These are phyloP conservation scores for Onygenales sp. DNA, from an alignment of 2,329 filamentous ascomycete species.

Conservation along the genomic window DNA sequence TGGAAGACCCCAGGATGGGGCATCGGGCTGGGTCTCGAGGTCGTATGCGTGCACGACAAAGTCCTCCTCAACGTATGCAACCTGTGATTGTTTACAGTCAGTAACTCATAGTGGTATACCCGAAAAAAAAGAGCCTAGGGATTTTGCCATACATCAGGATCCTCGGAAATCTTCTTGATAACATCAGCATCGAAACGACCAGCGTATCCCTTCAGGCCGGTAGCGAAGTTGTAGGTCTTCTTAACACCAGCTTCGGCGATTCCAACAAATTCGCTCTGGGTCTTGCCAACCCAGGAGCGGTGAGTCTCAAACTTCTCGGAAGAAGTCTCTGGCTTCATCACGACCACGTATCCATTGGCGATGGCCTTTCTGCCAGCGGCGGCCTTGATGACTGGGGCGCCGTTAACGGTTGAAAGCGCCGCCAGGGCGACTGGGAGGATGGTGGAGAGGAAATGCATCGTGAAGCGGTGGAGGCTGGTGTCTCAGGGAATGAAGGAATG, in stretches of 20 bases:
- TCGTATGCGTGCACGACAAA: slow-evolving; percentile 1
- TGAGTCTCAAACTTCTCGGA: slow-evolving; percentile 1
- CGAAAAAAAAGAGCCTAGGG: background rate
- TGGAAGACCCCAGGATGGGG: slow-evolving; percentile 27
- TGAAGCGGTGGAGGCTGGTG: background rate
- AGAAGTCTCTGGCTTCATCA: background rate
- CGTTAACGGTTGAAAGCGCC: slow-evolving; percentile 8
- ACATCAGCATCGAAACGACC: slow-evolving; percentile 1
- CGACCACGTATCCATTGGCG: slow-evolving; percentile 3
- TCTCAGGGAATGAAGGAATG: background rate
- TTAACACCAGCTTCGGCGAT: background rate
- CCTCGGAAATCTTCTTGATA: slow-evolving; percentile 1
- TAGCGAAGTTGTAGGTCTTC: background rate
- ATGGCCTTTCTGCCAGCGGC: background rate
- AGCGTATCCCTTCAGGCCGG: slow-evolving; percentile 1
- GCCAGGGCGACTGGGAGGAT: slow-evolving; percentile 8
- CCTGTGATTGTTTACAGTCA: slow-evolving; percentile 5
- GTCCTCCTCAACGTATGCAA: slow-evolving; percentile 12
- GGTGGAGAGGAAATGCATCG: slow-evolving; percentile 8
- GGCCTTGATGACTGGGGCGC: slow-evolving; percentile 1
- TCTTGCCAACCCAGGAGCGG: slow-evolving; percentile 1
- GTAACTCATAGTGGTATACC: background rate
- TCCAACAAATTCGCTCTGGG: background rate
- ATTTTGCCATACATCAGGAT: slow-evolving; percentile 4
- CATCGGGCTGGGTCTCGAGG: slow-evolving; percentile 13